phyloP scores from a whole-genome alignment of 352 stramenopile genomes.

The Pythium aristosporum region DNA sequence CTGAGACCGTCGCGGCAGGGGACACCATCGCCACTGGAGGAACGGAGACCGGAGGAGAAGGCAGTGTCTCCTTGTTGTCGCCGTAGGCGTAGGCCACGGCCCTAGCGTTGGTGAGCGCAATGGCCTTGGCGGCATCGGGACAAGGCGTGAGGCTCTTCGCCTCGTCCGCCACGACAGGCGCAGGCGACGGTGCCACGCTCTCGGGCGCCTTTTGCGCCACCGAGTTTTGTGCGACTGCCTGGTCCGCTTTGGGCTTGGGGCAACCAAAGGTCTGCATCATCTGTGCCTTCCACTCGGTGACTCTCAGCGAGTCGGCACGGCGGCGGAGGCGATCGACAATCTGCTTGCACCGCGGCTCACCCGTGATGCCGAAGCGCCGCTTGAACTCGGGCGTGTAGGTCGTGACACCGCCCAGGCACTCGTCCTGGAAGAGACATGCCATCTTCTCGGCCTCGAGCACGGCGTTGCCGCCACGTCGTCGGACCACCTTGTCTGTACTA shows the following conservation, averaged over 20 bases:
- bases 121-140: neutral
- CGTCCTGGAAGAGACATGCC: conserved; percentile 26
- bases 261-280: conserved; percentile 28
- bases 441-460: conserved; percentile 24
- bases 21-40: neutral
- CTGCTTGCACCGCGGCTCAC: conserved; percentile 27
- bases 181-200: neutral
- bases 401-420: conserved; percentile 29
- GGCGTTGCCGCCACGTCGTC: conserved; percentile 15
- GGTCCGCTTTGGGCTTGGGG: conserved; percentile 11
- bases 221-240: neutral
- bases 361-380: conserved; percentile 20
- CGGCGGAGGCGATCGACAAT: conserved; percentile 23
- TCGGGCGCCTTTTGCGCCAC: neutral
- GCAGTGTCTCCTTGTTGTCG: too few relatives aligned
- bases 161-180: too few relatives aligned
- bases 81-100: too few relatives aligned
- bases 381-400: conserved; percentile 20
- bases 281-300: conserved; percentile 25
- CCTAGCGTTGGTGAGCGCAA: too few relatives aligned
- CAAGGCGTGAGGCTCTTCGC: neutral
- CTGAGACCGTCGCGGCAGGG: neutral
- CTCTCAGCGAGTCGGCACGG: conserved; percentile 5
- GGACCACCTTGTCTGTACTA: conserved; percentile 11
- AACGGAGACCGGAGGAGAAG: too few relatives aligned